Base-by-base conservation (phyloP, 208 protist species). In the Acanthamoeba royreba region DNA sequence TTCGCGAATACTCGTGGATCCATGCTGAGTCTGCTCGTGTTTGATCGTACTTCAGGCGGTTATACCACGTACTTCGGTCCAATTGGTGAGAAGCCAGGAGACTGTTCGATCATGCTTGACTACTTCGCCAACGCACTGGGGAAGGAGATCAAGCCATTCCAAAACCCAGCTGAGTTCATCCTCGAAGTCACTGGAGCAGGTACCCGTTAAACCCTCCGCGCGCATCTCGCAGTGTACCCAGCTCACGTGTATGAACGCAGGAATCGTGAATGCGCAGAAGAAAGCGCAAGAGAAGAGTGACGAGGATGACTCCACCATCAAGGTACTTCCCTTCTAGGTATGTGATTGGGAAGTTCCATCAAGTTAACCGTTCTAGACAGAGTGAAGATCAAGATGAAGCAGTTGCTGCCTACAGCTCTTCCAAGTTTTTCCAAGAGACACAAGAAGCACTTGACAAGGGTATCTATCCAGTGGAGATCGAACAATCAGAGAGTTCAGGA, bases 81-180 rank as follows among this genome's bases (percentile, higher is more conserved):
- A 33, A 85, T 85, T 31, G 72, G 35, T n/a, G 38, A 85, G 72
- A 85, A 31, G 72, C 28, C n/a, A 85, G 31, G 31, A 42, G 72
- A 85, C 72, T 85, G n/a, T 43, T 45, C n/a, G 38, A 33, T 42
- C 28, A 25, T 85, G 1, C 38, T 85, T n/a, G n/a, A 31, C 72
- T 85, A 85, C 38, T 85, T 85, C 40, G 72, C 72, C n/a, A 5
- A 43, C 35, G n/a, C n/a, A n/a, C 5, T 85, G 72, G 72, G 72
- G 7, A n/a, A 85, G n/a, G n/a, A 85, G 31, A 45, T 31, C 25
- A 31, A 31, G 40, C 72, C 72, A 42, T 33, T n/a, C n/a, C n/a
- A 85, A 85, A 85, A 85, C 40, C 72, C 72, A 28, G 72, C 72
- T 28, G 72, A 85, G 31, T 85, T 85, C 38, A 42, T 85, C 38